Base-by-base conservation (phyloP, 2,329 filamentous ascomycete genomes). In the Stachybotrys chartarum region DNA sequence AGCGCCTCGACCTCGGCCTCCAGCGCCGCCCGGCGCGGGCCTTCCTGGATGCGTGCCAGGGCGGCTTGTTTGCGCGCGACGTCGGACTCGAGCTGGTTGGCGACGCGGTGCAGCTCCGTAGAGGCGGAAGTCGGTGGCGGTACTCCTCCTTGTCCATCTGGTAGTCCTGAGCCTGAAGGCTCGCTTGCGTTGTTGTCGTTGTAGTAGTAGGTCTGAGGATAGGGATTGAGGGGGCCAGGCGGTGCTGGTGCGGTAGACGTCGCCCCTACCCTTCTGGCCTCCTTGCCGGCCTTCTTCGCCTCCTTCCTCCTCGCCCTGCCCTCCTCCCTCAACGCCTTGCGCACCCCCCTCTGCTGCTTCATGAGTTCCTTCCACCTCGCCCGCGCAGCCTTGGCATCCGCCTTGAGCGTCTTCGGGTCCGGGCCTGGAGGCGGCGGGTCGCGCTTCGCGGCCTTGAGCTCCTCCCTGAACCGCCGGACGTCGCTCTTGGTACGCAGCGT, bases 401-500 rank as follows among this genome's bases (percentile, higher is more conserved):
- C 73, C 47, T 68, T 69, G 16, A 82, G 65, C 3, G 64, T 69
- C 31, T 66, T 66, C 6, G 71, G 61, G 30, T 71, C 62, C 2
- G 63, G 7, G 0, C 31, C 56, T 1, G 57, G 44, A 32, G 46
- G 31, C 24, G 18, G 48, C 1, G 30, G 46, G 7, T 30, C 55
- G 32, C 57, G 62, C 56, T 69, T 73, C 14, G 69, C 71, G 1
- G 67, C 65, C 54, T 76, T 76, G 55, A 83, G 72, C 30, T 79
- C 70, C 12, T 71, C 63, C 39, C 67, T 72, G 3, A 79, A 66
- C 30, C 69, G 61, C 48, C 70, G 68, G 3, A 83, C 65, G 30
- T 73, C 72, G 6, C 72, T 69, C 57, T 69, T 77, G 8, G 76
- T 81, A 58, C 80, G 74, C 6, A 74, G 71, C 52, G 78, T 70